These are phyloP conservation scores for Stylosanthes scabra DNA, from an alignment of 331 rosid genomes.

Conservation along the genomic window DNA sequence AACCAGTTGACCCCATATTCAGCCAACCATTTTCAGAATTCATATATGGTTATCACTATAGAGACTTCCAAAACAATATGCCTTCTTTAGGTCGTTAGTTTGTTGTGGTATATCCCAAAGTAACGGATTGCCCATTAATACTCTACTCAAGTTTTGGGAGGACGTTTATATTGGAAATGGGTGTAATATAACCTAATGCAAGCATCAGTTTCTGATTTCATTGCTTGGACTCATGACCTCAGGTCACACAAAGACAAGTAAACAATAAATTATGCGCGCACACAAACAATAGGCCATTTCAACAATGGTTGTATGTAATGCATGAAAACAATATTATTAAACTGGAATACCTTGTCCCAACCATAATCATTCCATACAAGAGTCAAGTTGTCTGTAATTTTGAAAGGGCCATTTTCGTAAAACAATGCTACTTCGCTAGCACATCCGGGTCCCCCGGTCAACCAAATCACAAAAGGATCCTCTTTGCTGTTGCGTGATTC, in stretches of 20 bases:
- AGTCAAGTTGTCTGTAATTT: constrained; percentile 68
- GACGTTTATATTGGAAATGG: background rate
- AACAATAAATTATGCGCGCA: background rate
- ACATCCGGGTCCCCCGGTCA: constrained; percentile 98
- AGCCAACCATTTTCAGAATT: background rate
- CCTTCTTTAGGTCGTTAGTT: background rate
- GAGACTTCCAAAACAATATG: background rate
- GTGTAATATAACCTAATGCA: no score
- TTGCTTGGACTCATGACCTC: no score
- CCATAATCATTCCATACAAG: constrained; percentile 91
- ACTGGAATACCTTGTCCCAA: constrained; percentile 82
- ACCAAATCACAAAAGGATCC: constrained; percentile 92
- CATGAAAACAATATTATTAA: background rate
- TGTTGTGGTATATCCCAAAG: constrained; percentile 4
- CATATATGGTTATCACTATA: constrained; percentile 1
- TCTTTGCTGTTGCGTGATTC: constrained; percentile 74
- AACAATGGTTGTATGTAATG: constrained; percentile 1
- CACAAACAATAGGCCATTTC: constrained; percentile 8
- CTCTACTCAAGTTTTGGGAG: constrained; percentile 9
- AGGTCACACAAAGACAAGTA: no score
- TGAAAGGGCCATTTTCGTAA: constrained; percentile 92
- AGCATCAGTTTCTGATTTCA: no score
- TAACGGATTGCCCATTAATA: constrained; percentile 2
- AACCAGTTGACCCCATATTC: background rate
- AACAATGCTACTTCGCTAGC: constrained; percentile 91